phyloP scores from a whole-genome alignment of 192 early-diverging fungal genomes.

The Coemansia sp. region DNA sequence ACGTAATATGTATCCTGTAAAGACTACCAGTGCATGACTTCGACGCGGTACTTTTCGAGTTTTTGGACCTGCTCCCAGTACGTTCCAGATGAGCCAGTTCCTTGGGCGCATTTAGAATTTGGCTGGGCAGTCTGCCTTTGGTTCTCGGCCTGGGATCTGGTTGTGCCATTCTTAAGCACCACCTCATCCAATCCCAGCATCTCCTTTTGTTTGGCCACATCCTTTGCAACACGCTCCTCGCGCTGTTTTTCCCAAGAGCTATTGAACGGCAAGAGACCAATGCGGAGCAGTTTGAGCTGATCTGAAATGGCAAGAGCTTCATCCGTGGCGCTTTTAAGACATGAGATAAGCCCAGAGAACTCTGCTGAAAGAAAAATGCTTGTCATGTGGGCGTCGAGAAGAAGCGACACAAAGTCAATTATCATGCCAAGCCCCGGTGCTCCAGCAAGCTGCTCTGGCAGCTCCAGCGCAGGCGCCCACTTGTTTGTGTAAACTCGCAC shows the following conservation, averaged over 20 bases:
- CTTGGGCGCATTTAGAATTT: slow-evolving; percentile 47
- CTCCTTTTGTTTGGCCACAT: slow-evolving; percentile 42
- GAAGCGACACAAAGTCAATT: slow-evolving; percentile 35
- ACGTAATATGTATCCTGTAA: background rate
- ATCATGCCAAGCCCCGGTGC: slow-evolving; percentile 38
- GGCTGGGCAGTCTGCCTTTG: slow-evolving; percentile 21
- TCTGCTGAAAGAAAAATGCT: slow-evolving; percentile 39
- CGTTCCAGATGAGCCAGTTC: slow-evolving; percentile 34
- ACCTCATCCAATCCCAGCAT: slow-evolving; percentile 52
- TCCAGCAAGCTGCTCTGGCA: slow-evolving; percentile 23
- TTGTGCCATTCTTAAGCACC: slow-evolving; percentile 48
- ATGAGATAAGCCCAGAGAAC: slow-evolving; percentile 32
- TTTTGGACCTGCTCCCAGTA: slow-evolving; percentile 56
- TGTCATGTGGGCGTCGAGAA: slow-evolving; percentile 49
- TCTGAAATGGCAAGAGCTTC: slow-evolving; percentile 47
- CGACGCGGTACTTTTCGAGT: slow-evolving; percentile 54
- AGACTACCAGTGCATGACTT: slow-evolving; percentile 52
- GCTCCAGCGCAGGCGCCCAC: slow-evolving; percentile 43
- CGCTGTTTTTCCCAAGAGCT: slow-evolving; percentile 43
- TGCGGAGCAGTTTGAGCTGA: slow-evolving; percentile 44
- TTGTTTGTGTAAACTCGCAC: slow-evolving; percentile 36
- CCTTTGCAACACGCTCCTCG: slow-evolving; percentile 35
- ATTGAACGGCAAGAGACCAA: slow-evolving; percentile 47
- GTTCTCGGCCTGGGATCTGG: slow-evolving; percentile 46
- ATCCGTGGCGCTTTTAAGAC: slow-evolving; percentile 37